Base-by-base conservation (phyloP, 345 rosid species). In the Moringa oleifera region DNA sequence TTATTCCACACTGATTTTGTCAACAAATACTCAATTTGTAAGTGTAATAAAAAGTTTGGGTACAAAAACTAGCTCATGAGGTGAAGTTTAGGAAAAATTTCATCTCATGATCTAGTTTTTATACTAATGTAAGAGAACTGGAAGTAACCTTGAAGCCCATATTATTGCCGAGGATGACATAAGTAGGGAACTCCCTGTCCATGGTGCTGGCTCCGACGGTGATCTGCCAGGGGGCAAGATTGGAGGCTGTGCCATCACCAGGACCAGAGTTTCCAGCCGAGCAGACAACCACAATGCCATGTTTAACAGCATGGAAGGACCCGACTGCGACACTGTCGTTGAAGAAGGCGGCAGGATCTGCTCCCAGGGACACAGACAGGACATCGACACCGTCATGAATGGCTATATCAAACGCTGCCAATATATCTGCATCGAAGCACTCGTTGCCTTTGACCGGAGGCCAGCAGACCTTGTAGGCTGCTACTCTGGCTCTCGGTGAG, bases 221-320 rank as follows among this genome's bases (percentile, higher is more conserved):
- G 55, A 94, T 85, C 80, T 68, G 79, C 99, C 99, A 88, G 0
- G 96, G 97, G 0, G 97, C 89, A 1, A 82, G 57, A 68, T 88
- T 94, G 11, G 85, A 12, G 21, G 82, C 95, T 15, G 92, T 82
- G 19, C 70, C 74, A 24, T 78, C 92, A 8, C 20, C 62, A 11
- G 99, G 97, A 23, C 97, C 99, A 6, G 89, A 77, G 70, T 94
- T 94, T 0, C 97, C 97, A 4, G 89, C 96, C 0, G 94, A 89
- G 68, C 82, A 78, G 25, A 87, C 74, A 11, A 91, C 96, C 0
- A 74, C 81, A 20, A 87, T 74, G 15, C 86, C 87, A 0, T 75
- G 78, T 79, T 59, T 78, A 18, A 80, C 65, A 16, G 98, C 96
- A 76, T 92, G 95, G 55, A 89, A 92, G 2, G 96, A 78, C 0